Percentiles rank a stretch among this genome's conserved stretches.
These are phyloP conservation scores for Gynostemma pentaphyllum DNA, from an alignment of 306 rosid species.

Conservation along the genomic window DNA sequence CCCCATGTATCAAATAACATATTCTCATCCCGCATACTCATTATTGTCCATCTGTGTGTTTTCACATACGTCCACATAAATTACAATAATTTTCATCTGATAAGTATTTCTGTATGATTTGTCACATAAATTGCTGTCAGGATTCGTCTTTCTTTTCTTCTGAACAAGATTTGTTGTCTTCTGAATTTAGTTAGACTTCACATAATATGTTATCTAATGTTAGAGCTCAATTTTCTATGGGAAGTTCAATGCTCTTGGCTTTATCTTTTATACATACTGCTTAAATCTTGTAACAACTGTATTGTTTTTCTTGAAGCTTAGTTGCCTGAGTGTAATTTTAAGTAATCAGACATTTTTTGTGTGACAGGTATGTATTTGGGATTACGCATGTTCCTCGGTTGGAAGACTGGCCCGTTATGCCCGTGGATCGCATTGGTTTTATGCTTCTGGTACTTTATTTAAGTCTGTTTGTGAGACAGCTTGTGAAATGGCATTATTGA, in stretches of 20 bases:
- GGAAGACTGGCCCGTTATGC: slow-evolving; percentile 98
- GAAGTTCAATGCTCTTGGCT: not conserved
- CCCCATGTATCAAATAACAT: too few relatives aligned
- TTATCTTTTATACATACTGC: not conserved
- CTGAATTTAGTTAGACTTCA: not conserved
- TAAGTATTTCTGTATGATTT: not conserved
- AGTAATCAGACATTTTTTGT: not conserved
- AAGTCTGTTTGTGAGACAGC: not conserved
- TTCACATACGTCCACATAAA: not conserved
- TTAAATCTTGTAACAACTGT: not conserved
- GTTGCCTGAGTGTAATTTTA: not conserved
- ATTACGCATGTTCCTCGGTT: slow-evolving; percentile 66
- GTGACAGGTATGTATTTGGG: slow-evolving; percentile 74
- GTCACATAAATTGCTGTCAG: not conserved
- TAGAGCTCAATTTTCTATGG: not conserved
- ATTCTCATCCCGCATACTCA: not conserved
- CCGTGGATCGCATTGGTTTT: slow-evolving; percentile 77
- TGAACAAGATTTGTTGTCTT: not conserved
- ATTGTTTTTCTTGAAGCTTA: not conserved
- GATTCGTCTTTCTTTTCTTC: not conserved
- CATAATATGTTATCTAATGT: not conserved
- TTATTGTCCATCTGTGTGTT: not conserved
- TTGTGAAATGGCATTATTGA: not conserved
- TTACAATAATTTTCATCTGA: not conserved
- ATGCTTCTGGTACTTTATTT: slow-evolving; percentile 41